phyloP scores from a whole-genome alignment of 805 yeast species.

The Brettanomyces custersianus region DNA sequence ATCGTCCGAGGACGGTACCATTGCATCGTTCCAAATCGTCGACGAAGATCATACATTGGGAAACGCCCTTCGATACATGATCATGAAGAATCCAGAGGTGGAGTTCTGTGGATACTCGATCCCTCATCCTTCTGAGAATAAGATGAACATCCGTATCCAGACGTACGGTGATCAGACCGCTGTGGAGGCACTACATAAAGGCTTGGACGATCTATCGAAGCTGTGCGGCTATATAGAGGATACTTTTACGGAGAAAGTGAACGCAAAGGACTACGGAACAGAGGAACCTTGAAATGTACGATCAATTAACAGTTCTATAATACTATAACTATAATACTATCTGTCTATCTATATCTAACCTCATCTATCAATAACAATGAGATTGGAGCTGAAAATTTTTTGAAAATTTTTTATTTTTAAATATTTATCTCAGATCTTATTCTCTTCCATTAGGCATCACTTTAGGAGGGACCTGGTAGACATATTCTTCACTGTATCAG shows the following conservation, averaged over 20 bases:
- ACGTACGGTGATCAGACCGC: constrained; percentile 85
- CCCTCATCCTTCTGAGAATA: constrained; percentile 94
- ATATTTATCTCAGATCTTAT: neutral
- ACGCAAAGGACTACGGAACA: constrained; percentile 42
- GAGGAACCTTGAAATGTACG: constrained; percentile 33
- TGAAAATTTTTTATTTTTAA: neutral
- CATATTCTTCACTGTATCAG: too few relatives aligned
- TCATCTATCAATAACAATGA: neutral
- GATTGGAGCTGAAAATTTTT: neutral
- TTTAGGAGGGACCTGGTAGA: too few relatives aligned
- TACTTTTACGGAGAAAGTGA: constrained; percentile 61
- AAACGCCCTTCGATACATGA: constrained; percentile 84
- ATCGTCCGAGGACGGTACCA: constrained; percentile 84
- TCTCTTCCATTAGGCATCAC: too few relatives aligned
- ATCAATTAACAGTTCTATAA: too few relatives aligned
- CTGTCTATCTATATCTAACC: neutral
- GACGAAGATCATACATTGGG: constrained; percentile 97
- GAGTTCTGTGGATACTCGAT: constrained; percentile 98
- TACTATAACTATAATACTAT: neutral
- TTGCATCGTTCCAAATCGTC: constrained; percentile 86
- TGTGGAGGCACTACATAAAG: constrained; percentile 86
- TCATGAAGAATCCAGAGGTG: constrained; percentile 96
- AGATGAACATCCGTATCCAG: constrained; percentile 85
- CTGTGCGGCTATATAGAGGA: constrained; percentile 79
- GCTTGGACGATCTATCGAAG: constrained; percentile 75